Base-by-base conservation (phyloP, 192 early-diverging fungal genomes). In the Entomortierella lignicola region DNA sequence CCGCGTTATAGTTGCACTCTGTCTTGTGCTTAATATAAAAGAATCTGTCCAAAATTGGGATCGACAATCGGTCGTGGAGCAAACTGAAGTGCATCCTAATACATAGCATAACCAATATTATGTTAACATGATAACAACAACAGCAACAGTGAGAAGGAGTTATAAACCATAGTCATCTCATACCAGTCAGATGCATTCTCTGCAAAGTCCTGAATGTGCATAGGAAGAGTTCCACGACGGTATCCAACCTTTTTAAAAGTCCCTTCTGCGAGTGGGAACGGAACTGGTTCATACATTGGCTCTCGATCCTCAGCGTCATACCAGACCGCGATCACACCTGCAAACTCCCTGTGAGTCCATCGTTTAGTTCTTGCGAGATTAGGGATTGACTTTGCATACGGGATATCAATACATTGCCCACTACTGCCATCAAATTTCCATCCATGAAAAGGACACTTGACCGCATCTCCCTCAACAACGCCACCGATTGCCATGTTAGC, bases 151-250 rank as follows among this genome's bases (percentile, higher is more conserved):
- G 1, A 8, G 39, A 13, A 13, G 13, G 6, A 13, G 13, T 13
- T 42, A 10, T 42, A 13, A 8, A 25, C 26, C 17, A n/a, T n/a
- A n/a, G n/a, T n/a, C n/a, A n/a, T n/a, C 26, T 54, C 55, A 18
- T 70, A 79, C 68, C 75, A 79, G 42, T 79, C 68, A 26, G 75
- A 52, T 12, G 75, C 68, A 41, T 79, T 79, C 68, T 79, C 68
- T 26, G 75, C 75, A 70, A 79, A 79, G 52, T 79, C 75, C 27
- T 79, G 75, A 18, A 79, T 79, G 27, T 79, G 75, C 75, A 79
- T 79, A 0, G 75, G 75, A 27, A 79, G 61, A 15, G 75, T 79
- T 32, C 75, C 75, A 26, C 56, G 56, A 27, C 75, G 75, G 50
- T 70, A 70, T 0, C 75, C 75, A 21, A 79, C 75, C 2, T 41